Percentiles rank a stretch among this genome's conserved stretches.
Conservation (phyloP, 2,329 filamentous ascomycete genomes). For the Aspergillus novofumigatus region DNA sequence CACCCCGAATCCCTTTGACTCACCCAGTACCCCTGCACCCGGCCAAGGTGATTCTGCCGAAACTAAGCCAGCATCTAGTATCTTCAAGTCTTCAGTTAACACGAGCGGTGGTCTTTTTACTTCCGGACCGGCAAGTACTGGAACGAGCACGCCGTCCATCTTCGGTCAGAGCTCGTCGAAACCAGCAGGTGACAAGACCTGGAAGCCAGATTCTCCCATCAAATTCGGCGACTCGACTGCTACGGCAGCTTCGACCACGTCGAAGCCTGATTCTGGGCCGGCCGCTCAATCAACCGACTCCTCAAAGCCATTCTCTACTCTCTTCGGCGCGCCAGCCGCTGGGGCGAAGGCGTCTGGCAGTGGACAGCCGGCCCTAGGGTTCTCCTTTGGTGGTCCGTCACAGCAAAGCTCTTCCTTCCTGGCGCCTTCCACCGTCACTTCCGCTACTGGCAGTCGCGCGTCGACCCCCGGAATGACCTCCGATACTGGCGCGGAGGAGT, state of each 20-base stretch:
- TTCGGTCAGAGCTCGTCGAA: constrained; percentile 13
- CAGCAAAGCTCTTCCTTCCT: constrained; percentile 19
- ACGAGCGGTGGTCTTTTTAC: constrained; percentile 27
- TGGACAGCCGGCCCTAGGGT: constrained; percentile 28
- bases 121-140: constrained; percentile 18
- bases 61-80: constrained; percentile 13
- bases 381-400: constrained; percentile 36
- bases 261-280: constrained; percentile 25
- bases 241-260: constrained; percentile 13
- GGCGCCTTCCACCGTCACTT: constrained; percentile 29
- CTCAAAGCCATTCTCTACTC: constrained; percentile 26
- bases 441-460: constrained; percentile 39
- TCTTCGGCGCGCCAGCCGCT: constrained; percentile 25
- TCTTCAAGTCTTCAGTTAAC: constrained; percentile 15
- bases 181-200: constrained; percentile 40
- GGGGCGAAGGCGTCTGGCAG: constrained; percentile 15
- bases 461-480: constrained; percentile 47
- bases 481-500: constrained; percentile 38
- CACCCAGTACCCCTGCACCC: constrained; percentile 7
- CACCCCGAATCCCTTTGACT: constrained; percentile 21
- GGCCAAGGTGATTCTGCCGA: constrained; percentile 9
- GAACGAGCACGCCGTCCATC: constrained; percentile 13
- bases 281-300: constrained; percentile 16
- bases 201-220: constrained; percentile 46
- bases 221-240: constrained; percentile 39